Evolutionary conservation across 306 rosid species (phyloP).

Genomic region (Sesbania bispinosa): DNA sequence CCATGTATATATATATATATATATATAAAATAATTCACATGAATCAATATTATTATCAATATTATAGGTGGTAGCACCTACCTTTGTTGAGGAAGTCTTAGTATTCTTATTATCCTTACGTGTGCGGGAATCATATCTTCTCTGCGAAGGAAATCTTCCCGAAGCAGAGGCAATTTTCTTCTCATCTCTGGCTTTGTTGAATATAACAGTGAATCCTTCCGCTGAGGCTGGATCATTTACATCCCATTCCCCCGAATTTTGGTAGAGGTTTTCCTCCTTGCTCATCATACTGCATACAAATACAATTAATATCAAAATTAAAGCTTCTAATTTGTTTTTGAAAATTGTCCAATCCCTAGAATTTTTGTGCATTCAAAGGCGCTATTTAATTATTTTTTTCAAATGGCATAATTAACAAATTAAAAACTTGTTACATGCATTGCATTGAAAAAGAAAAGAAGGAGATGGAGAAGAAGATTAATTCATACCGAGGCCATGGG

Average conservation of each 20-base stretch:
- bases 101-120: conserved; percentile 15
- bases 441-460: conserved; percentile 14
- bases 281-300: conserved; percentile 35
- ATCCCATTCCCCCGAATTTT: conserved; percentile 97
- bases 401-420: no score
- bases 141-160: conserved; percentile 28
- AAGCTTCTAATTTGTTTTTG: no score
- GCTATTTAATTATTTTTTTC: no score
- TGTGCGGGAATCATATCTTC: conserved; percentile 24
- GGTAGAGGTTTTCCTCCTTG: conserved; percentile 57
- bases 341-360: no score
- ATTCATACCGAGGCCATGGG: conserved; percentile 43
- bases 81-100: conserved; percentile 48
- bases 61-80: no score
- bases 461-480: not conserved
- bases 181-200: conserved; percentile 73
- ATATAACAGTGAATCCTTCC: conserved; percentile 73
- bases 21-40: no score
- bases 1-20: no score
- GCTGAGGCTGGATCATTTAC: conserved; percentile 79
- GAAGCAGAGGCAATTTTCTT: conserved; percentile 56
- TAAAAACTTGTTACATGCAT: not conserved
- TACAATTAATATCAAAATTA: not conserved
- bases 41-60: no score
- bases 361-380: no score